Percentiles rank a stretch among this genome's conserved stretches.
phyloP scores from a whole-genome alignment of 768 basidiomycete species.

The Pleurotus tuoliensis region DNA sequence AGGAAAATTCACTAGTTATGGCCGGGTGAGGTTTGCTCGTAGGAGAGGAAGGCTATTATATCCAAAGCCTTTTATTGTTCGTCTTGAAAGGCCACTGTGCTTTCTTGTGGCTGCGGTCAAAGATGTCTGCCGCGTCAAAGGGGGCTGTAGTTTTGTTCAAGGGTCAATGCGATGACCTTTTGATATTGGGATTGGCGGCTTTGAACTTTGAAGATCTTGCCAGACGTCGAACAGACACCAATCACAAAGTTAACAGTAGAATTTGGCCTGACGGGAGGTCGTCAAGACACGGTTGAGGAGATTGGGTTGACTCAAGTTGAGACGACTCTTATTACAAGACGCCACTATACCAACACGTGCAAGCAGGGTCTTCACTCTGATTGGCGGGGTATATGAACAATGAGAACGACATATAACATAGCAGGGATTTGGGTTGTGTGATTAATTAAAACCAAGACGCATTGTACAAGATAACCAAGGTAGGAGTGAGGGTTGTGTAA shows the following conservation, averaged over 20 bases:
- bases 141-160: not conserved
- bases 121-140: conserved; percentile 3
- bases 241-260: conserved; percentile 1
- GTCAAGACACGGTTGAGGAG: not conserved
- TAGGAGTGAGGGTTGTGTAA: too few species aligned
- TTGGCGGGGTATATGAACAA: too few species aligned
- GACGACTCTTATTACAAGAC: not conserved
- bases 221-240: not conserved
- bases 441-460: too few species aligned
- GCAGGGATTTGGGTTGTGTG: too few species aligned
- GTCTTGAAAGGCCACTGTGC: conserved; percentile 5
- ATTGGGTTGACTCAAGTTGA: not conserved
- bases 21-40: too few species aligned
- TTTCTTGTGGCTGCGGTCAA: not conserved
- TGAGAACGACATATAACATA: too few species aligned
- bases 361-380: too few species aligned
- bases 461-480: too few species aligned
- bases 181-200: not conserved
- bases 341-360: too few species aligned
- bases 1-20: not conserved
- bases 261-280: not conserved
- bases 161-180: not conserved
- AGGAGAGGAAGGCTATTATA: conserved; percentile 2
- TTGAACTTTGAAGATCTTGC: not conserved
- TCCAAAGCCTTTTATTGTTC: conserved; percentile 6